phyloP scores from a whole-genome alignment of 78 protist genomes.

The Pigoraptor vietnamica region DNA sequence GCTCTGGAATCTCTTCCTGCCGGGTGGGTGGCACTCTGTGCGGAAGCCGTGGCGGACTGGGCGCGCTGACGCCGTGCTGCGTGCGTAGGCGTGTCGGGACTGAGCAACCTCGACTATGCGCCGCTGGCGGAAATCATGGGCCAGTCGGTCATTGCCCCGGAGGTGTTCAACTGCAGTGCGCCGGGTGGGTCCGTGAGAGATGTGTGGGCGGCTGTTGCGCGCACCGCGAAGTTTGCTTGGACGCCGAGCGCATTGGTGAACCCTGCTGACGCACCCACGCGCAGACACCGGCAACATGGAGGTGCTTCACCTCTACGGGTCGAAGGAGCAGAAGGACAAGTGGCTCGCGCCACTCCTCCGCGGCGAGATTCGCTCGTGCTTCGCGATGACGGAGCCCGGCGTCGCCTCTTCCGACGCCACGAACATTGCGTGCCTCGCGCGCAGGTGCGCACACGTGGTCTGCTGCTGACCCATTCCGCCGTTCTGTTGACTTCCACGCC shows the following conservation, averaged over 20 bases:
- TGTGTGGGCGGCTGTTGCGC: no score
- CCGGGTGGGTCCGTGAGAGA: no score
- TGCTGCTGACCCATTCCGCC: no score
- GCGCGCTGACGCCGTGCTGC: no score
- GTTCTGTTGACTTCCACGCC: no score
- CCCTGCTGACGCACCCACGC: no score
- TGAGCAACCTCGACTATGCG: slow-evolving; percentile 60
- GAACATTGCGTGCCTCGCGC: slow-evolving; percentile 21
- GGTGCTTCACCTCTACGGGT: slow-evolving; percentile 49
- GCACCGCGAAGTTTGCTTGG: no score
- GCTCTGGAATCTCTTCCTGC: slow-evolving; percentile 51
- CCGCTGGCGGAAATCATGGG: slow-evolving; percentile 63
- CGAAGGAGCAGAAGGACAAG: slow-evolving; percentile 50
- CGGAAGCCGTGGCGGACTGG: no score
- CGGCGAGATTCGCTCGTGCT: slow-evolving; percentile 64
- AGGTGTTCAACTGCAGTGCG: slow-evolving; percentile 72
- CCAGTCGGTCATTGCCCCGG: slow-evolving; percentile 10
- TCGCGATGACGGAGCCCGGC: slow-evolving; percentile 79
- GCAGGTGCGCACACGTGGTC: no score
- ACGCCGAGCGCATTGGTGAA: no score
- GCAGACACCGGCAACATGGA: slow-evolving; percentile 92
- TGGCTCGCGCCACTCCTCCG: slow-evolving; percentile 70
- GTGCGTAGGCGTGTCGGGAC: slow-evolving; percentile 15
- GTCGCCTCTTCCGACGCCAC: slow-evolving; percentile 73
- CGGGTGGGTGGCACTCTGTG: no score